These are phyloP conservation scores for Xylaria sp. DNA, from an alignment of 2,329 filamentous ascomycete genomes.

Conservation along the genomic window DNA sequence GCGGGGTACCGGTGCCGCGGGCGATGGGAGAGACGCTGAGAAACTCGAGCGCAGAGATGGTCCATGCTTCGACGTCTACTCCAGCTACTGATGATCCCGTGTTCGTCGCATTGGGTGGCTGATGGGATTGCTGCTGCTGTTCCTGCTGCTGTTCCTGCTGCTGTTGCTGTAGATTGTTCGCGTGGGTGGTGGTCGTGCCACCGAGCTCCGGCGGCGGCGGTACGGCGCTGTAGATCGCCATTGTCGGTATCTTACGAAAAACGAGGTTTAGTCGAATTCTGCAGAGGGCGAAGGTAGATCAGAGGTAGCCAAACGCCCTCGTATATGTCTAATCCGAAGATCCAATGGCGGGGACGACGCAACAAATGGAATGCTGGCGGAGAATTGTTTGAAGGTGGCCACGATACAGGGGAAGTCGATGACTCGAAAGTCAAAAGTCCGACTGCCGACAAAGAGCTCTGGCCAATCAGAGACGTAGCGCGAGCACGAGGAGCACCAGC, in stretches of 20 bases:
- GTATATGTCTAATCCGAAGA: neutral
- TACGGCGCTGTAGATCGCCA: constrained; percentile 56
- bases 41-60: constrained; percentile 58
- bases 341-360: too few relatives aligned
- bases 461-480: constrained; percentile 35
- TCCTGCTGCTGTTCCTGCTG: constrained; percentile 21
- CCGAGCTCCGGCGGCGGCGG: constrained; percentile 50
- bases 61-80: constrained; percentile 70
- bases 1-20: constrained; percentile 63
- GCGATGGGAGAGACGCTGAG: constrained; percentile 58
- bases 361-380: too few relatives aligned
- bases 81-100: constrained; percentile 37
- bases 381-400: too few relatives aligned
- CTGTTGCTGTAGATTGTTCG: constrained; percentile 23
- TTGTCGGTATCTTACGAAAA: constrained; percentile 19
- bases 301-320: neutral
- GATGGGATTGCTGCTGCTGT: constrained; percentile 18
- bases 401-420: too few relatives aligned
- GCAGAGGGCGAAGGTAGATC: neutral
- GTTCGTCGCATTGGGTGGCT: constrained; percentile 27
- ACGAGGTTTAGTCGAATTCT: neutral
- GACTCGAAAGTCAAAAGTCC: too few relatives aligned
- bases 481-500: constrained; percentile 15
- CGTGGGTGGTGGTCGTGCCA: constrained; percentile 25
- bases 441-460: constrained; percentile 1